Percentiles rank a stretch among this genome's conserved stretches.
Conservation (phyloP, 225 moss, liverwort and hornwort species). For the Physcomitrium patens region DNA sequence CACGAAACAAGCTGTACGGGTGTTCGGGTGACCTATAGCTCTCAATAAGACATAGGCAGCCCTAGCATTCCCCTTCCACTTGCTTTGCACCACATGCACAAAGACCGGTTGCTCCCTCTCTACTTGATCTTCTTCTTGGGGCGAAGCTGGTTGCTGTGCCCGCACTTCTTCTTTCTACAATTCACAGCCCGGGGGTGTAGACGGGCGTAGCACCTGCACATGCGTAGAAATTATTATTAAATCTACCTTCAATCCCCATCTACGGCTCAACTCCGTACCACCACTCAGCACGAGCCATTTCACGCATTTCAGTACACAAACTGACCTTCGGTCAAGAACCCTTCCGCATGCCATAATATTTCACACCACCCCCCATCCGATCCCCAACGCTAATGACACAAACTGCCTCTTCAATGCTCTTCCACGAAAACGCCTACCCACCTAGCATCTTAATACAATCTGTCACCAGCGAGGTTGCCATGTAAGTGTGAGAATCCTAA, state of each 20-base stretch:
- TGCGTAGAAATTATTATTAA: background rate
- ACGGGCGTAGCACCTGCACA: constrained; percentile 71
- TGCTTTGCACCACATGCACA: constrained; percentile 17
- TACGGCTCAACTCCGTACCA: too few relatives aligned
- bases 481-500: too few relatives aligned
- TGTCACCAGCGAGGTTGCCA: too few relatives aligned
- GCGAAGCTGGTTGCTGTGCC: constrained; percentile 77
- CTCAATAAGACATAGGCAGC: constrained; percentile 25
- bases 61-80: constrained; percentile 1
- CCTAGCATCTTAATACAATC: too few relatives aligned
- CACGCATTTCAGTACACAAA: too few relatives aligned
- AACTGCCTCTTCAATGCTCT: too few relatives aligned
- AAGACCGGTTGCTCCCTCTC: constrained; percentile 21
- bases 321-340: too few relatives aligned
- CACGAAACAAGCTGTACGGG: constrained; percentile 4
- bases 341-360: too few relatives aligned
- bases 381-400: too few relatives aligned
- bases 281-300: background rate
- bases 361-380: too few relatives aligned
- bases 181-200: constrained; percentile 81
- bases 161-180: constrained; percentile 83
- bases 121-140: constrained; percentile 74
- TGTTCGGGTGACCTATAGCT: constrained; percentile 21
- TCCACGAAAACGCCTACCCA: too few relatives aligned
- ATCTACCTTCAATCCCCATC: background rate